A percentile compares a stretch with the other conserved stretches of the same genome.
These are phyloP conservation scores for Mycena olivaceomarginata DNA, from an alignment of 768 basidiomycete species.

Conservation along the genomic window DNA sequence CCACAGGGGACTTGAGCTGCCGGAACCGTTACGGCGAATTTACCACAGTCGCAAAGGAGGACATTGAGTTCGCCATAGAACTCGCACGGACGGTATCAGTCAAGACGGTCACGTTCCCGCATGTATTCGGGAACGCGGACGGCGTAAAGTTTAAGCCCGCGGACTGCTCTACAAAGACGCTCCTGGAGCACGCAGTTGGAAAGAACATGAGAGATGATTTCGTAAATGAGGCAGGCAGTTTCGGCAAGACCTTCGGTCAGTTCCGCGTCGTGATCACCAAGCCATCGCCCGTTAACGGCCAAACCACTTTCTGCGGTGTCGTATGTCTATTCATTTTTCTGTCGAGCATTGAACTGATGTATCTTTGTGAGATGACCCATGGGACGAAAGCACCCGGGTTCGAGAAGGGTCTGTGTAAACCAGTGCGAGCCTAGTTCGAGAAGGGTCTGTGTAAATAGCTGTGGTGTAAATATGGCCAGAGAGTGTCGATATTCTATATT, in stretches of 20 bases:
- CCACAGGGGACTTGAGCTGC: no score
- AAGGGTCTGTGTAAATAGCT: background rate
- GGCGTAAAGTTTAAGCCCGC: background rate
- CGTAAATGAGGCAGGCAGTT: background rate
- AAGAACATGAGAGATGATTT: background rate
- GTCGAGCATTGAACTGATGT: background rate
- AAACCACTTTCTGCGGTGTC: constrained; percentile 7
- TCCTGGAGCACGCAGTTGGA: background rate
- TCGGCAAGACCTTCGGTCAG: background rate
- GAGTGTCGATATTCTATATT: no score
- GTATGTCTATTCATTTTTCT: background rate
- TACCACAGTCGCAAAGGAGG: background rate
- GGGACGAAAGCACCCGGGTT: background rate
- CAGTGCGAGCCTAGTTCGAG: background rate
- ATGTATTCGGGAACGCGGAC: background rate
- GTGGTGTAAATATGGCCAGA: no score
- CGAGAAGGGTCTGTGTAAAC: background rate
- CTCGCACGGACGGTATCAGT: background rate
- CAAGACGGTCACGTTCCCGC: background rate
- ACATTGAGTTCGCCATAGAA: background rate
- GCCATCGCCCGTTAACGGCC: background rate
- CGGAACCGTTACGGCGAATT: no score
- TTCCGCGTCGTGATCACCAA: background rate
- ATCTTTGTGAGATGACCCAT: background rate
- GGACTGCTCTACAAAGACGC: background rate